phyloP scores from a whole-genome alignment of 176 grass and related monocot species.

The Chloris gayana region DNA sequence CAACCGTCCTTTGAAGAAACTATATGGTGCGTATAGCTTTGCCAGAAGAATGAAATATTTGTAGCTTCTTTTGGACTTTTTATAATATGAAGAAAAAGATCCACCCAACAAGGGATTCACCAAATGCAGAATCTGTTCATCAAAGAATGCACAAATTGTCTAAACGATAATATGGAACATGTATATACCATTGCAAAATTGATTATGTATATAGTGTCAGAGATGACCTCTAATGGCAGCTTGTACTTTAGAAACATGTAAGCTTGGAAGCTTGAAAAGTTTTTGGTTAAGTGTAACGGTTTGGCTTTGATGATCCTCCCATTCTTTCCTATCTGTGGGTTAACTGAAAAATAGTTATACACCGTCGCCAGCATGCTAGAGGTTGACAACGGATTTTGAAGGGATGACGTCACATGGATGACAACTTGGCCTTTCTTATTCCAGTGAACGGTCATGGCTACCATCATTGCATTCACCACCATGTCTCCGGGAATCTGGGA shows the following conservation, averaged over 20 bases:
- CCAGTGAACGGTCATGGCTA: constrained; percentile 40
- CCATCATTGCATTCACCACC: constrained; percentile 67
- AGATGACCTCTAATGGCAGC: constrained; percentile 48
- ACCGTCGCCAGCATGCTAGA: background rate
- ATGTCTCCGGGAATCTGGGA: constrained; percentile 60
- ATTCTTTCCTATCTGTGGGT: constrained; percentile 6
- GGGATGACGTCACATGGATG: constrained; percentile 42
- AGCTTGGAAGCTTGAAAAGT: constrained; percentile 21
- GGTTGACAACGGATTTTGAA: constrained; percentile 45
- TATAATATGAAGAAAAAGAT: constrained; percentile 1
- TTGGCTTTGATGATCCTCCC: constrained; percentile 30
- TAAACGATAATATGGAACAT: background rate
- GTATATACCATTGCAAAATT: background rate
- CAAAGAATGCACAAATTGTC: background rate
- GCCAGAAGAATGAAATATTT: constrained; percentile 38
- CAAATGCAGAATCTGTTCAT: constrained; percentile 33
- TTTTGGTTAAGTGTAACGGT: constrained; percentile 35
- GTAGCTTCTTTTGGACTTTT: constrained; percentile 23
- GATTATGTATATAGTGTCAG: background rate
- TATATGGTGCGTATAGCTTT: constrained; percentile 14
- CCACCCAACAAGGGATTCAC: background rate
- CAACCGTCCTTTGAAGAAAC: background rate
- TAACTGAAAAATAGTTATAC: background rate
- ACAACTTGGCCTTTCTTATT: constrained; percentile 28
- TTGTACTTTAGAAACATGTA: constrained; percentile 60